A percentile compares a stretch with the other conserved stretches of the same genome.
Evolutionary conservation across 2,329 filamentous ascomycete species (phyloP).

Genomic region (Whalleya microplaca): DNA sequence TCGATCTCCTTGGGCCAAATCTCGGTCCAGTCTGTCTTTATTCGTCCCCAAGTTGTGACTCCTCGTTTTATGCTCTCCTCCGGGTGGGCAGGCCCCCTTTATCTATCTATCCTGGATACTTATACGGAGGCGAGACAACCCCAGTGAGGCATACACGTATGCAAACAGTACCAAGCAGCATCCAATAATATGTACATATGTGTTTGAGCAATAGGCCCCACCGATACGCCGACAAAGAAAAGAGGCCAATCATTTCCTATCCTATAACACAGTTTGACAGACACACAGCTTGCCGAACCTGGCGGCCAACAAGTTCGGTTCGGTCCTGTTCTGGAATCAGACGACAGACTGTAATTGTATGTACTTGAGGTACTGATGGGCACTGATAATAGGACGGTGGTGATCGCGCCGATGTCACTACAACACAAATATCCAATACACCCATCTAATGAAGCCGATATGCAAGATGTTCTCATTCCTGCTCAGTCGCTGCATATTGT

Average conservation of each 20-base stretch:
- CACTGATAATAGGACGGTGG: slow-evolving; percentile 26
- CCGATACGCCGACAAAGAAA: not conserved
- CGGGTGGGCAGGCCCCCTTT: not conserved
- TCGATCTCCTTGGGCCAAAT: slow-evolving; percentile 5
- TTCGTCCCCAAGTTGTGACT: slow-evolving; percentile 2
- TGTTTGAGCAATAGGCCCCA: not conserved
- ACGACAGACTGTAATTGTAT: slow-evolving; percentile 19
- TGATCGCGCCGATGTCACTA: slow-evolving; percentile 27
- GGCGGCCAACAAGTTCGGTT: slow-evolving; percentile 25
- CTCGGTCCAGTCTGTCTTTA: not conserved
- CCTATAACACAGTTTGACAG: slow-evolving; percentile 11
- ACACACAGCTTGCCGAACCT: slow-evolving; percentile 29
- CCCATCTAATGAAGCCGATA: slow-evolving; percentile 26
- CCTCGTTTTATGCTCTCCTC: not conserved
- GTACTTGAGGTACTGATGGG: too few species aligned
- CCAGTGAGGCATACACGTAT: slow-evolving; percentile 1
- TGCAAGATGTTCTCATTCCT: slow-evolving; percentile 34
- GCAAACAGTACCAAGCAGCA: slow-evolving; percentile 3
- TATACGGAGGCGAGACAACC: not conserved
- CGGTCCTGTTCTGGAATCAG: slow-evolving; percentile 29
- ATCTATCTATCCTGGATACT: not conserved
- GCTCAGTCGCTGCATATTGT: slow-evolving; percentile 23
- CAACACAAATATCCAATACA: slow-evolving; percentile 28
- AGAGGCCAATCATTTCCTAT: slow-evolving; percentile 12
- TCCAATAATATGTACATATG: not conserved